Percentiles rank a stretch among this genome's conserved stretches.
Conservation (phyloP, 1,139 yeast species). For the Geotrichum reessii region DNA sequence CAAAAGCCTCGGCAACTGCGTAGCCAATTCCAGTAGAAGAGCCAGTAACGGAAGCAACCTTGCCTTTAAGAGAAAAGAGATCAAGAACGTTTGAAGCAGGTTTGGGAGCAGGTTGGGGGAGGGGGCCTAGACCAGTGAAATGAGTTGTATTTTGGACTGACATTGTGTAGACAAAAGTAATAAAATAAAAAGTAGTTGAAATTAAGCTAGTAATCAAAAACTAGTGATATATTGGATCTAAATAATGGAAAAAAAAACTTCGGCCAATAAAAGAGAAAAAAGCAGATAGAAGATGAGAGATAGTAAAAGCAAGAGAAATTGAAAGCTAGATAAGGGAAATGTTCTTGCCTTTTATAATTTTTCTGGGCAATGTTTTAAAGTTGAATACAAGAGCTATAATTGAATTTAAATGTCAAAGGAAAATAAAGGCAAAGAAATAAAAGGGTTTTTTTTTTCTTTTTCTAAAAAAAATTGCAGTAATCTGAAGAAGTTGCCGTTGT, state of each 20-base stretch:
- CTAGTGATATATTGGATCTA: not conserved
- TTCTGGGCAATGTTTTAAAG: slow-evolving; percentile 5
- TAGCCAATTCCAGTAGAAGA: slow-evolving; percentile 81
- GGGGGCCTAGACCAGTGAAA: slow-evolving; percentile 35
- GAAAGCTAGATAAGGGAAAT: not conserved
- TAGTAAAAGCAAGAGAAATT: not conserved
- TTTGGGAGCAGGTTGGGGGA: slow-evolving; percentile 34
- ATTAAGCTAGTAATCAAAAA: not conserved
- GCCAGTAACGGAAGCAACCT: slow-evolving; percentile 85
- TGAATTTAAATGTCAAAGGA: not conserved
- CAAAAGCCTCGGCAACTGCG: slow-evolving; percentile 78
- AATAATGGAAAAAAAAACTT: not conserved
- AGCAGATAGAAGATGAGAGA: not conserved
- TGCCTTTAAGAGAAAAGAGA: slow-evolving; percentile 56
- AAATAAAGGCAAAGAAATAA: not conserved
- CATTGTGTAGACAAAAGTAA: slow-evolving; percentile 3
- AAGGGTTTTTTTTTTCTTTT: not conserved
- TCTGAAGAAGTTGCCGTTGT: not conserved
- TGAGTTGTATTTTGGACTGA: slow-evolving; percentile 24
- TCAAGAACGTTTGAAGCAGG: slow-evolving; percentile 33
- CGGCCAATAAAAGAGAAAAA: not conserved
- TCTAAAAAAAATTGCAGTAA: not conserved
- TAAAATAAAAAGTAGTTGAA: not conserved
- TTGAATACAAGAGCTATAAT: not conserved
- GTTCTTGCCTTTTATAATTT: slow-evolving; percentile 13